Evolutionary conservation across 192 early-diverging fungal species (phyloP), one percentile per base, ranked within the genome.

Genomic region (Haplosporangium gracile): DNA sequence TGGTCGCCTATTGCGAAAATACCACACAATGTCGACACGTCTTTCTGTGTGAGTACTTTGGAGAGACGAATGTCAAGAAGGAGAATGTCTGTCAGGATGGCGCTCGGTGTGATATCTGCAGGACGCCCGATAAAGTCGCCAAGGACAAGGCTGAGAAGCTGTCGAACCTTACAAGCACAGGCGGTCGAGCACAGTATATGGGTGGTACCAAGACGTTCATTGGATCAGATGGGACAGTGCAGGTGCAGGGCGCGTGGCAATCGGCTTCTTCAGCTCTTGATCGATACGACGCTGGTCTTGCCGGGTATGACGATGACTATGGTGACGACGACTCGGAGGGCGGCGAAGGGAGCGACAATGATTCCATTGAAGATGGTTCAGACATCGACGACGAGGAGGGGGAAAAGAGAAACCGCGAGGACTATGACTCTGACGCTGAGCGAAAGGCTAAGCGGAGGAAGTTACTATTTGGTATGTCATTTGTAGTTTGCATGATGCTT

Each of bases 31-130:
- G 98, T 79, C 92, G 98, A 42, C 91, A 97, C 26, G 91, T 96
- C 78, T 94, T 94, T 70, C 93, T 98, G 6, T 91, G 97, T 72
- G 91, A 91, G 70, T 98, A 99, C 83, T 99, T 99, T 93, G 96
- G 96, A 22, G 97, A 99, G 81, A 87, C 53, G 0, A 95, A 95
- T 80, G 91, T 95, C 53, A 55, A 42, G 0, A 77, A 69, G 5
- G 51, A 74, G 7, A 39, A 13, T 0, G 84, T 86, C 22, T 86
- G 84, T 39, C 60, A 60, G n/a, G 75, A 86, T 40, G 79, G 79
- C 7, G 40, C 74, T 26, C 63, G 75, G 15, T 86, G 84, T 65
- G 84, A 86, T 53, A 77, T 86, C 10, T 86, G 84, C 34, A 63
- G 79, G 72, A 86, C 74, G 1, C 84, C 84, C 18, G 84, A 86